Evolutionary conservation across 306 rosid species (phyloP), one percentile per base, ranked within the genome.

Genomic region (Abrus pulchellus): DNA sequence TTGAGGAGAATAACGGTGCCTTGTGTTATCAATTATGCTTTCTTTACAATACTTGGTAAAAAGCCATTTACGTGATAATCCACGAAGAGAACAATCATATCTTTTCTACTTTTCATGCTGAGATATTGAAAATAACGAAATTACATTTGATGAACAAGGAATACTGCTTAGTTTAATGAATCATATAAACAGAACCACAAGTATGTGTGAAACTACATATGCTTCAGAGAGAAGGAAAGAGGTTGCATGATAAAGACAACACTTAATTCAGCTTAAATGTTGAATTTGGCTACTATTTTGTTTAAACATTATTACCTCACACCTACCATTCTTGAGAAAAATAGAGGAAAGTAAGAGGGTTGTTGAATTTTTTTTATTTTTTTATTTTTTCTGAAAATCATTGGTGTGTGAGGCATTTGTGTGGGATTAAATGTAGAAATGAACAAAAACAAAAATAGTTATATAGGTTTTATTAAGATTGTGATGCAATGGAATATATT

Each of bases 201-300:
- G 14, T 8, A 6, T 8, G n/a, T 8, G n/a, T 57, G 52, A 20
- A 20, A 20, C 20, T 65, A 14, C 13, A 6, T 14, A 65, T 65
- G 79, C 59, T 43, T 44, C 36, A 3, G 10, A 49, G 52, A 76
- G 13, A 60, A 27, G 54, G 34, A 43, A 30, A 9, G 52, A 63
- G 40, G 60, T 49, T 63, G 72, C 29, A 10, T 76, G 71, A 76
- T 10, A 61, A 49, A 63, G 72, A 63, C 33, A 62, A 13, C 12
- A 62, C 40, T 33, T 76, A 76, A 48, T 12, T 45, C 61, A 14
- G 14, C 72, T 33, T 32, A 72, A 72, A 11, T 20, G 65, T 54
- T 40, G 11, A 72, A 38, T 38, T 55, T 72, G 53, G 49, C 43
- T 72, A 72, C 34, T 10, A 60, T 11, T 20, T 40, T 0, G 59